phyloP scores from a whole-genome alignment of 2,329 filamentous ascomycete species.

The Colletotrichum spaethianum region DNA sequence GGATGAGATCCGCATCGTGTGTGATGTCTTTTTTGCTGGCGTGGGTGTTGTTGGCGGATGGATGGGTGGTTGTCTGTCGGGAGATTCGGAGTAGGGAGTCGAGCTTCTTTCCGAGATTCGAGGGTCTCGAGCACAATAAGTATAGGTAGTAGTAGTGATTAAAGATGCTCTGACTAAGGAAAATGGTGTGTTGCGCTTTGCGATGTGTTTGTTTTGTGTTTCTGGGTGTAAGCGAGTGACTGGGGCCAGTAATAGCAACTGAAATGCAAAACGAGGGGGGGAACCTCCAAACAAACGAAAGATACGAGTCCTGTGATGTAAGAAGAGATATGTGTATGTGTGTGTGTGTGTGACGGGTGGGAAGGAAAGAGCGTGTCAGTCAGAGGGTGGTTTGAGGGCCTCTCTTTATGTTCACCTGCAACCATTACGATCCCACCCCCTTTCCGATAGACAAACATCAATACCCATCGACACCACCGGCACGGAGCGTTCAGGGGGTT shows the following conservation, averaged over 20 bases:
- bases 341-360: slow-evolving; percentile 4
- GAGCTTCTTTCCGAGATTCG: slow-evolving; percentile 4
- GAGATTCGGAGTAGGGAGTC: slow-evolving; percentile 30
- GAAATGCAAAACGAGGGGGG: neutral
- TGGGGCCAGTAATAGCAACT: slow-evolving; percentile 19
- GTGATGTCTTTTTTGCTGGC: slow-evolving; percentile 41
- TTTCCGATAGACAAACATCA: no score
- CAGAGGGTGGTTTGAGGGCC: neutral
- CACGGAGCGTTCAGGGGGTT: neutral
- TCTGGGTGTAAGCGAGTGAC: slow-evolving; percentile 28
- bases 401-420: slow-evolving; percentile 27
- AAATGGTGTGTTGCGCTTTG: slow-evolving; percentile 28
- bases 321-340: slow-evolving; percentile 1
- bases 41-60: slow-evolving; percentile 27
- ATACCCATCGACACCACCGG: neutral
- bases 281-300: slow-evolving; percentile 30
- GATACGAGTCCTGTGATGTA: slow-evolving; percentile 2
- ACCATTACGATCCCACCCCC: neutral
- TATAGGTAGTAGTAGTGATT: slow-evolving; percentile 37
- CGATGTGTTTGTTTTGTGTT: neutral
- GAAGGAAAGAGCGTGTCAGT: neutral
- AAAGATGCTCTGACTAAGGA: slow-evolving; percentile 10
- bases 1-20: slow-evolving; percentile 50
- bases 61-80: neutral
- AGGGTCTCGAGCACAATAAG: slow-evolving; percentile 35